Evolutionary conservation across 192 early-diverging fungal genomes (phyloP).

Genomic region (Thoreauomyces humboldtii): DNA sequence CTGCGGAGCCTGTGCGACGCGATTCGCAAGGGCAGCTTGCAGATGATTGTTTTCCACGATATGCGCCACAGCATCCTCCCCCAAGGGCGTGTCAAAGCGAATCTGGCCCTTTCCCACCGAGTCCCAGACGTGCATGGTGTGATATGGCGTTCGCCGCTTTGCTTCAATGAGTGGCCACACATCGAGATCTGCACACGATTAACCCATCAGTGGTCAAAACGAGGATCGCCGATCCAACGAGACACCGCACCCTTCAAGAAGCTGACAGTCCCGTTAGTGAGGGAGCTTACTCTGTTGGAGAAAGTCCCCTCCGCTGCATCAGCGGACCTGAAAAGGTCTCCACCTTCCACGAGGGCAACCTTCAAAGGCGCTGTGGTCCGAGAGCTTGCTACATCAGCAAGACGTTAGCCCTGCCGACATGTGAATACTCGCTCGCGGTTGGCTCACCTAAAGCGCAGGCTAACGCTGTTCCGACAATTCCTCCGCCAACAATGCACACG

Average conservation of each 20-base stretch:
- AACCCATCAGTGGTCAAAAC: neutral
- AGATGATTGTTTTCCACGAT: conserved; percentile 89
- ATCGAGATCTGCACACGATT: conserved; percentile 49
- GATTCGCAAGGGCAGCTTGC: conserved; percentile 64
- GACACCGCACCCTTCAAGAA: conserved; percentile 54
- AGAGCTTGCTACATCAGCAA: no score
- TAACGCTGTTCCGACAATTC: conserved; percentile 82
- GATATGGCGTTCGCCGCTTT: conserved; percentile 61
- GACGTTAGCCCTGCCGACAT: no score
- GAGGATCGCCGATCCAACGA: no score
- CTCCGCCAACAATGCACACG: conserved; percentile 87
- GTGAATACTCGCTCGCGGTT: no score
- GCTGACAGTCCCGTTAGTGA: conserved; percentile 66
- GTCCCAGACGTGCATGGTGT: conserved; percentile 72
- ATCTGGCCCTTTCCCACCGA: conserved; percentile 62
- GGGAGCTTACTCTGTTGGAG: conserved; percentile 79
- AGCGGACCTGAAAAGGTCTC: conserved; percentile 48
- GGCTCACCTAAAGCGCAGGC: conserved; percentile 71
- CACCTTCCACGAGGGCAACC: conserved; percentile 79
- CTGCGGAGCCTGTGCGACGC: conserved; percentile 10
- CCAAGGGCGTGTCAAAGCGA: conserved; percentile 56
- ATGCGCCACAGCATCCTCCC: conserved; percentile 59
- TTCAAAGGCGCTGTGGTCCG: conserved; percentile 32
- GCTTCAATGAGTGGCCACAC: conserved; percentile 63
- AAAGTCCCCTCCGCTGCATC: conserved; percentile 41